These are phyloP conservation scores for Trichoderma arundinaceum DNA, from an alignment of 2,329 filamentous ascomycete genomes.

Conservation along the genomic window DNA sequence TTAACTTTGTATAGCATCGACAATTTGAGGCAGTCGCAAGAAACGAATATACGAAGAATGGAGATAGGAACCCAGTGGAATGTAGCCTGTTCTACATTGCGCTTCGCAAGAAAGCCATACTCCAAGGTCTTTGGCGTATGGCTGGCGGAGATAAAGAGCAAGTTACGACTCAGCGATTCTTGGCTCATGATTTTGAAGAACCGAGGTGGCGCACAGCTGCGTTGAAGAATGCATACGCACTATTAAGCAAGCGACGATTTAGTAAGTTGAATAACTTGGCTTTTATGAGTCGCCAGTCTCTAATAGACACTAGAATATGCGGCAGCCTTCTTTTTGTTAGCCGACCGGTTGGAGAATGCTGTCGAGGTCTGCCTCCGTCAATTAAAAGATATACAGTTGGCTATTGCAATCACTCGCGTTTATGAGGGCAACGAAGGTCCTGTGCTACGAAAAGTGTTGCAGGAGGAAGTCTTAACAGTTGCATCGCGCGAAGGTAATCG, in stretches of 20 bases:
- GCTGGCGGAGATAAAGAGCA: slow-evolving; percentile 90
- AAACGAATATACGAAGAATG: slow-evolving; percentile 88
- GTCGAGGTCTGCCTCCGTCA: slow-evolving; percentile 86
- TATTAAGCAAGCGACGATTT: slow-evolving; percentile 89
- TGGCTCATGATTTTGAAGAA: slow-evolving; percentile 90
- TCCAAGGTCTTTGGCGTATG: slow-evolving; percentile 94
- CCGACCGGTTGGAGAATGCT: slow-evolving; percentile 82
- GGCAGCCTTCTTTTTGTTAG: slow-evolving; percentile 92
- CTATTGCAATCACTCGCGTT: slow-evolving; percentile 83
- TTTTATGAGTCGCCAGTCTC: not conserved
- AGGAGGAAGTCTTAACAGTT: slow-evolving; percentile 77
- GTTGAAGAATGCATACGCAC: slow-evolving; percentile 93
- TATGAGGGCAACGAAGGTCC: slow-evolving; percentile 85
- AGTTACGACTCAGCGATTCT: slow-evolving; percentile 73
- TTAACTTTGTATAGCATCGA: slow-evolving; percentile 44
- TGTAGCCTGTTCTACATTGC: slow-evolving; percentile 93
- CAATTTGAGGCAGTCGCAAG: slow-evolving; percentile 92
- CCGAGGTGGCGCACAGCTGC: slow-evolving; percentile 87
- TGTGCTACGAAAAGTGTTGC: slow-evolving; percentile 73
- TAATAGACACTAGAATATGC: slow-evolving; percentile 71
- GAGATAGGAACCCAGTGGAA: slow-evolving; percentile 86
- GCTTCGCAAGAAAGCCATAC: slow-evolving; percentile 84
- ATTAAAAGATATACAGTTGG: slow-evolving; percentile 85
- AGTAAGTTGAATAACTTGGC: slow-evolving; percentile 51
- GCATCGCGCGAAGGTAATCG: slow-evolving; percentile 84